Evolutionary conservation across 768 basidiomycete species (phyloP), one percentile per base, ranked within the genome.

Genomic region (Suillus weaverae): DNA sequence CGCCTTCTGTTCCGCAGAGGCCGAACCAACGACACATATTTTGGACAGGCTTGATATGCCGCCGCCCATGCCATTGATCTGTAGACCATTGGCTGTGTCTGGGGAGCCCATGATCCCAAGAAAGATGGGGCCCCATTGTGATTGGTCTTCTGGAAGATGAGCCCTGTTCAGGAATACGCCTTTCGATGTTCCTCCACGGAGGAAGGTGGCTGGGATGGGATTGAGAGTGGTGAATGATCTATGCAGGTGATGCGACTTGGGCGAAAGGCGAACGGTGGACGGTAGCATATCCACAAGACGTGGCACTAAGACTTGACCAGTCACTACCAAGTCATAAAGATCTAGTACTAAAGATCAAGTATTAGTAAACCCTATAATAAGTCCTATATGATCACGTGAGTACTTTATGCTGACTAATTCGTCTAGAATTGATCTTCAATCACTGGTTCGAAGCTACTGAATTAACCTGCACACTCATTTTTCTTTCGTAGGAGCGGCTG

Each of bases 41-140:
- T 94, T 94, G 41, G 89, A 90, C 7, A 91, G 81, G 63, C 88
- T 90, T 18, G 88, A 89, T 10, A 90, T 77, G 4, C 91, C 91
- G 7, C 91, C 90, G 10, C 91, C 91, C 89, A 92, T 90, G 13
- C 91, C 91, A 68, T 94, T 87, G 16, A 92, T 79, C 74, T 94
- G 91, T 18, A 89, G 79, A 1, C 84, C 85, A 68, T 90, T 77
- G 62, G 83, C 78, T 2, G 86, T 81, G 70, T 94, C 91, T 0
- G 91, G 91, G 4, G 90, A 91, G n/a, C 91, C 91, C 90, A 92
- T 92, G 16, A 91, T 83, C 0, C 87, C 84, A 10, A 88, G 81
- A 68, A 92, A 89, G 56, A 91, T 85, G 38, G 78, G 77, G 18
- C 78, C 74, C 90, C 89, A 91, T 72, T 83, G 75, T 0, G 78